Evolutionary conservation across 495 filamentous ascomycete genomes (phyloP), one percentile per base, ranked within the genome.

Genomic region (Cudoniella acicularis): DNA sequence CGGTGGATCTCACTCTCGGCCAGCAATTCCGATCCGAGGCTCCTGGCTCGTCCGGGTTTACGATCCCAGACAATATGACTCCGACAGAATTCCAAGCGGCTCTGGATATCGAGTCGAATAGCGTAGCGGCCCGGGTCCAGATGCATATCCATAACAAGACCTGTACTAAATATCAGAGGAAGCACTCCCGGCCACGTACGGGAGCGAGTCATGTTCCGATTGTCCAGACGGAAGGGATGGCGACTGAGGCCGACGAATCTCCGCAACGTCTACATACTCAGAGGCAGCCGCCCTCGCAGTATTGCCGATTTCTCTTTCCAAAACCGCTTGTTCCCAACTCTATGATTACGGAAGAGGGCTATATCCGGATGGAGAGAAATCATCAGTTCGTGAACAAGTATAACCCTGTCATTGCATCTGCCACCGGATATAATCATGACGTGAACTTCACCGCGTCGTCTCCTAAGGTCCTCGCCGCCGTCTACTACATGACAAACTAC

Each of bases 401-500:
- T 22, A 58, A 52, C 43, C 30, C 42, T 25, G 42, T 56, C 42
- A 56, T 56, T 26, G 6, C 53, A 47, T 56, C 48, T 53, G 36
- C 49, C 16, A 54, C 47, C 42, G 20, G 30, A 41, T 59, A 30
- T 30, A 59, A 59, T 27, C 36, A 59, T 36, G 30, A 59, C 20
- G 48, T 59, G n/a, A 59, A 53, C 42, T 59, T 59, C 30, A 59
- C 48, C 1, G 2, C 46, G n/a, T 53, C 30, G 20, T 59, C 23
- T 52, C 57, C 49, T 20, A 59, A 59, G 41, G 57, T 59, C 30
- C 57, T 59, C 43, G 49, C 48, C 20, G 49, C 48, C 36, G 43
- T 59, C 18, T 59, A 59, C 57, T 59, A 59, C 42, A 59, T 52
- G 46, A 59, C 56, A 22, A 59, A 52, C 21, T 59, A 59, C 52